Evolutionary conservation across 495 filamentous ascomycete species (phyloP).

Genomic region (Pyrenula massariospora): DNA sequence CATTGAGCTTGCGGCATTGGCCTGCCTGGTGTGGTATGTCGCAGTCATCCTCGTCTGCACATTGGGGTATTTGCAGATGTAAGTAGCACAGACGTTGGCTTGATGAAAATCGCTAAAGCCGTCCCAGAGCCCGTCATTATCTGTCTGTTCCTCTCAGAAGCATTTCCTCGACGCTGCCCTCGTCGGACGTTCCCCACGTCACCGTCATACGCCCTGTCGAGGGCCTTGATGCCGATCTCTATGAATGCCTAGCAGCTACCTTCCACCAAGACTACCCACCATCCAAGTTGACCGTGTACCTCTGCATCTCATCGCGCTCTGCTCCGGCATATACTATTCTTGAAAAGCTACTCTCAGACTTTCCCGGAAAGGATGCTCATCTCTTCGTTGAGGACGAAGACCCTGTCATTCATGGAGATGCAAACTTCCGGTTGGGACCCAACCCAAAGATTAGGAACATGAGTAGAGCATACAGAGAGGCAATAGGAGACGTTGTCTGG

Average conservation of each 20-base stretch:
- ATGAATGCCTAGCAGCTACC: constrained; percentile 84
- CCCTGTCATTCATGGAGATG: constrained; percentile 46
- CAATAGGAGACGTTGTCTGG: constrained; percentile 86
- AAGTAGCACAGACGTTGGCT: constrained; percentile 8
- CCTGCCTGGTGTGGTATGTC: constrained; percentile 48
- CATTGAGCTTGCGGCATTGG: constrained; percentile 23
- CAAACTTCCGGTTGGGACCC: constrained; percentile 60
- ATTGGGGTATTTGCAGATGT: constrained; percentile 52
- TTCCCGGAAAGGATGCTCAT: constrained; percentile 59
- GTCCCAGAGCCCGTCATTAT: constrained; percentile 32
- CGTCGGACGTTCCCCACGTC: constrained; percentile 54
- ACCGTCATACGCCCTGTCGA: constrained; percentile 90
- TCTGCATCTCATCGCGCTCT: constrained; percentile 66
- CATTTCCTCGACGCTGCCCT: constrained; percentile 11
- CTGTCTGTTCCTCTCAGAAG: constrained; percentile 23
- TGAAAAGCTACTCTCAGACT: constrained; percentile 55
- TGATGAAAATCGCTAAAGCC: constrained; percentile 7
- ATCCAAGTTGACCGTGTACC: constrained; percentile 64
- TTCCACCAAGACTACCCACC: constrained; percentile 74
- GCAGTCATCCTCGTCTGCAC: constrained; percentile 41
- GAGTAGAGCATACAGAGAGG: constrained; percentile 90
- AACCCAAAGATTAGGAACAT: constrained; percentile 98
- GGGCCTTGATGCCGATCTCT: constrained; percentile 80
- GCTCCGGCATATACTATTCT: constrained; percentile 75
- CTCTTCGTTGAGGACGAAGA: constrained; percentile 86